Evolutionary conservation across 495 filamentous ascomycete genomes (phyloP).

Genomic region (Aspergillus carlsbadensis): DNA sequence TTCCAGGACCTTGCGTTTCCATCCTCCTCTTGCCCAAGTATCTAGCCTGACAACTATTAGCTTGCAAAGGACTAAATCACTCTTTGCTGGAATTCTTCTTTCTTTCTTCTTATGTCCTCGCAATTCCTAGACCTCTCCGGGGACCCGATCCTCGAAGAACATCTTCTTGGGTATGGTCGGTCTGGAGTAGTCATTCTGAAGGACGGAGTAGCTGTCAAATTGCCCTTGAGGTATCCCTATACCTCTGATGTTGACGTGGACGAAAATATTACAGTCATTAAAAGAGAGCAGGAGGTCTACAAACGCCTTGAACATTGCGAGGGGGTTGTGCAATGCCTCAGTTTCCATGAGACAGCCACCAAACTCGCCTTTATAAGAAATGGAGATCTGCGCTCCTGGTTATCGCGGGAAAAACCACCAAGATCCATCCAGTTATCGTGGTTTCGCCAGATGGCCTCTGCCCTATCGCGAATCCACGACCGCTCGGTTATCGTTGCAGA

Average conservation of each 20-base stretch:
- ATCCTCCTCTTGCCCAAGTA: no score
- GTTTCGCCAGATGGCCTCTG: slow-evolving; percentile 29
- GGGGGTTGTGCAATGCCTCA: neutral
- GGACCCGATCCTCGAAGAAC: neutral
- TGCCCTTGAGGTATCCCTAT: neutral
- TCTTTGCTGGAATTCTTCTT: neutral
- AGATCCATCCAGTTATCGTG: slow-evolving; percentile 19
- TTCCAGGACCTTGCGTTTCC: no score
- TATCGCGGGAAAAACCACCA: neutral
- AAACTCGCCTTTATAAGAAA: neutral
- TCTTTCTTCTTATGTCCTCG: neutral
- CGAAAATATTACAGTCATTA: neutral
- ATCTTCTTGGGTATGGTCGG: neutral
- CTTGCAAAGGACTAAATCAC: no score
- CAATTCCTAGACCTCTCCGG: neutral
- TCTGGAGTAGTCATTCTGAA: neutral
- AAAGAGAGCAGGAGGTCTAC: neutral
- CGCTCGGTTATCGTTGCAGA: slow-evolving; percentile 13
- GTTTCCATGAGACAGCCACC: neutral
- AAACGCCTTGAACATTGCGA: neutral
- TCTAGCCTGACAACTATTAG: no score
- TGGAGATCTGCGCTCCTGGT: neutral
- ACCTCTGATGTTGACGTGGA: neutral
- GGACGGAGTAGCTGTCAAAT: neutral
- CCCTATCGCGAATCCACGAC: slow-evolving; percentile 12